Percentiles rank a stretch among this genome's conserved stretches.
These are phyloP conservation scores for Eurotiales sp. DNA, from an alignment of 2,329 filamentous ascomycete genomes.

Conservation along the genomic window DNA sequence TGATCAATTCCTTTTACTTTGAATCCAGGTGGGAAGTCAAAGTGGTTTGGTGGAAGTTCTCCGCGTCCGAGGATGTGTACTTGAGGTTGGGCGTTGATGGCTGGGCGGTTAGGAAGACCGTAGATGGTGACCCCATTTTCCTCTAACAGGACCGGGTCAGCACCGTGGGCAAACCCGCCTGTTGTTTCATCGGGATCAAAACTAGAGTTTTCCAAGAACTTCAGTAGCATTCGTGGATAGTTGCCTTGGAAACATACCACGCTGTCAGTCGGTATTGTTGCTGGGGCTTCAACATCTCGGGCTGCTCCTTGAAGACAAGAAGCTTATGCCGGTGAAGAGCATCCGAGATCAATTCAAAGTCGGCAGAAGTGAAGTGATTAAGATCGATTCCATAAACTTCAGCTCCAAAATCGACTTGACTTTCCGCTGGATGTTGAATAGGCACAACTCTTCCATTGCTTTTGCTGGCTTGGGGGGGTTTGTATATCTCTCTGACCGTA, in stretches of 20 bases:
- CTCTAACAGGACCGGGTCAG: constrained; percentile 30
- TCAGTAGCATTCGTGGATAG: neutral
- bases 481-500: constrained; percentile 7
- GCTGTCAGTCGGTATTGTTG: constrained; percentile 34
- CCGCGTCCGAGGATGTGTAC: constrained; percentile 38
- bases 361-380: constrained; percentile 32
- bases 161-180: constrained; percentile 37
- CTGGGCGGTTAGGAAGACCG: constrained; percentile 29
- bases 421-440: constrained; percentile 20
- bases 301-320: constrained; percentile 38
- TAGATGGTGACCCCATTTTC: constrained; percentile 35
- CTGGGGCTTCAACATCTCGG: constrained; percentile 31
- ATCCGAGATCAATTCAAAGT: constrained; percentile 31
- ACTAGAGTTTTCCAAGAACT: constrained; percentile 12
- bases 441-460: constrained; percentile 12
- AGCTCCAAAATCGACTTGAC: constrained; percentile 35
- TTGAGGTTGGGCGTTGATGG: constrained; percentile 35
- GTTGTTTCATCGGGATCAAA: constrained; percentile 35
- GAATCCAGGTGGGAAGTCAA: constrained; percentile 36
- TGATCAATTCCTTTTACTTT: constrained; percentile 38
- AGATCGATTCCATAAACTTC: constrained; percentile 35
- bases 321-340: constrained; percentile 32
- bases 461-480: neutral
- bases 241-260: constrained; percentile 8
- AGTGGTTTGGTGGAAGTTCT: constrained; percentile 30